Conservation (phyloP, 202 grass and related monocot genomes). For the Bolboschoenoplectus hybrid region DNA sequence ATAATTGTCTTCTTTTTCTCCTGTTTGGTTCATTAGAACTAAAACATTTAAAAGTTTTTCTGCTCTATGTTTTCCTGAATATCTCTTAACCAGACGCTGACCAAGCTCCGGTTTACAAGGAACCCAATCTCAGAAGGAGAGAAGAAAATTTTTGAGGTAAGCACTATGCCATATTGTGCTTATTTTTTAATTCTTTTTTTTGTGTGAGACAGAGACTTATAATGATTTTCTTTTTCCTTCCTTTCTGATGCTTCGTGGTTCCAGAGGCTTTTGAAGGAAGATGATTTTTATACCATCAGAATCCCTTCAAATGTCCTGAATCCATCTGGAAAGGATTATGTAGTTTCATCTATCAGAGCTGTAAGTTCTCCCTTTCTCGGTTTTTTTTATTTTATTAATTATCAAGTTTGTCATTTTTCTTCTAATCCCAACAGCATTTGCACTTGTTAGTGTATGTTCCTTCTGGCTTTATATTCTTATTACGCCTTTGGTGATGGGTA, state of each 20-base stretch:
- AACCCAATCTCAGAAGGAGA: slow-evolving; percentile 65
- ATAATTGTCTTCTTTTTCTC: neutral
- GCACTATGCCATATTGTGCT: slow-evolving; percentile 25
- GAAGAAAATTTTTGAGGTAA: slow-evolving; percentile 75
- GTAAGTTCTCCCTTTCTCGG: slow-evolving; percentile 54
- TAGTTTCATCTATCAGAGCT: slow-evolving; percentile 86
- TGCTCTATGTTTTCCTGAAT: slow-evolving; percentile 23
- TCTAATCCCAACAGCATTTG: neutral
- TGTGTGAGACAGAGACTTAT: neutral
- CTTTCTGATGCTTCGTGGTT: slow-evolving; percentile 34
- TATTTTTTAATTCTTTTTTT: slow-evolving; percentile 7
- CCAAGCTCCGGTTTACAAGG: slow-evolving; percentile 92
- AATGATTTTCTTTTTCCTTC: slow-evolving; percentile 35
- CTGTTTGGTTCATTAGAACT: neutral
- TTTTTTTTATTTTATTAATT: slow-evolving; percentile 16
- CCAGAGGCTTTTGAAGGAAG: slow-evolving; percentile 78
- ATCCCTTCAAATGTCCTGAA: slow-evolving; percentile 86
- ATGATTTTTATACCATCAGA: slow-evolving; percentile 85
- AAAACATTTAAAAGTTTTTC: neutral
- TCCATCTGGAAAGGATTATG: slow-evolving; percentile 60
- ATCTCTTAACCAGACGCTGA: slow-evolving; percentile 65
- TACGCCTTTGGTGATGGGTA: neutral
- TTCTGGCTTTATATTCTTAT: slow-evolving; percentile 1
- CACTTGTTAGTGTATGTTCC: neutral
- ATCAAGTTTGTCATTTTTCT: neutral